Evolutionary conservation across 2,329 filamentous ascomycete species (phyloP), one percentile per base, ranked within the genome.

Genomic region (Trichoderma oligosporum): DNA sequence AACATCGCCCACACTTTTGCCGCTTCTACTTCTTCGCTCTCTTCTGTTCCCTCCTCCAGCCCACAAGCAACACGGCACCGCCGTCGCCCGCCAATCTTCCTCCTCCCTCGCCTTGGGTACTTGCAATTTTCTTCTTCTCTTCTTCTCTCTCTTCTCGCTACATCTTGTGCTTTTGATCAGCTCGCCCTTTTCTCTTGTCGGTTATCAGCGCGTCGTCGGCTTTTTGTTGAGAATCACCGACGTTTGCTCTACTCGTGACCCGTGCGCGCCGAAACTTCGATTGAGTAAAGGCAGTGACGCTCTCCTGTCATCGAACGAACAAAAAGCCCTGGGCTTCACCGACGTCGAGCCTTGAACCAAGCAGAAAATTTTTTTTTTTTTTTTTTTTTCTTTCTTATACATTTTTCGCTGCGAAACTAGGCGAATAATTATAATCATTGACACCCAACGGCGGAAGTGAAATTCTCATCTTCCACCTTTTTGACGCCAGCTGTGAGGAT

Each of bases 31-130:
- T 62, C 59, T 54, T 64, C 58, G 22, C 39, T 38, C 31, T 9
- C 25, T 39, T 49, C 67, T 63, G 58, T 62, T 64, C 61, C 61
- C 61, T 64, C 33, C 59, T 64, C 38, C 27, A 66, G 63, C 67
- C 64, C 64, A 68, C 65, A 59, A 67, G 67, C 65, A 67, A 66
- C 63, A 69, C 67, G 74, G 73, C 74, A 70, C 73, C 73, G 74
- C 74, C 73, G 73, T 71, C 53, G 57, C 57, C 57, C 51, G 74
- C 70, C 75, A 76, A 76, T 73, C 65, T 66, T 63, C 66, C 60
- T 54, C 57, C 60, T 60, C 62, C 48, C 62, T 66, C 68, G 56
- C 36, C 63, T 63, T 70, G 74, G 74, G 74, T 74, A 72, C 72
- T 72, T 71, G 66, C 67, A 66, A 66, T 71, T 16, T 68, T 68